Base-by-base conservation (phyloP, 2,329 filamentous ascomycete genomes). In the Annulohypoxylon truncatum region DNA sequence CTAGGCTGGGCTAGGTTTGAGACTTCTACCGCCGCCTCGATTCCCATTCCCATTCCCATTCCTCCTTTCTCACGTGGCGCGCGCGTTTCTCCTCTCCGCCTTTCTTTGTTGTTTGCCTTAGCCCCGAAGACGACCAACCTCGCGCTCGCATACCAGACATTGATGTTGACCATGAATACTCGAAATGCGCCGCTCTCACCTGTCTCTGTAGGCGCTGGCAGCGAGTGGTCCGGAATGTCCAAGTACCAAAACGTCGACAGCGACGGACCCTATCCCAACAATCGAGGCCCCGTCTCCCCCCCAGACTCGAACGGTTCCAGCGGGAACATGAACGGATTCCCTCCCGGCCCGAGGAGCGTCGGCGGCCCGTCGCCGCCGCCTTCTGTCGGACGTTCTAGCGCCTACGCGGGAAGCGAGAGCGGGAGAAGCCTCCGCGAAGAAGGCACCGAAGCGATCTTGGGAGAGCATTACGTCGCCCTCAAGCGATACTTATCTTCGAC, bases 361-460 rank as follows among this genome's bases (percentile, higher is more conserved):
- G 87, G 86, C 71, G 87, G 85, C 24, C 88, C 95, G 55, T 97
- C 95, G 53, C 94, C 95, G 58, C 95, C 96, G 24, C 93, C 91
- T 70, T 98, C 95, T 4, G 85, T 97, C 72, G 93, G 92, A 68
- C 87, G 92, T 69, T 96, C 93, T 54, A 97, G 93, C 79, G 90
- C 91, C 77, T 93, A 90, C 83, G 82, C 88, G 76, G 78, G 88
- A 83, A 87, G 85, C 77, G 89, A 89, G 74, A 90, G 88, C 77
- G 88, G 87, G 66, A 85, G 87, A 80, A 87, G 85, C 71, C 79
- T 82, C 66, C 80, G 82, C 60, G 82, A 82, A 51, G 93, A 97
- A 72, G 81, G 84, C 59, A 84, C 85, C 66, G 88, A 90, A 56
- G 77, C 79, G 15, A 83, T 92, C 60, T 83, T 97, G 66, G 85